A percentile compares a stretch with the other conserved stretches of the same genome.
phyloP scores from a whole-genome alignment of 805 yeast genomes.

The Wickerhamia fluorescens region DNA sequence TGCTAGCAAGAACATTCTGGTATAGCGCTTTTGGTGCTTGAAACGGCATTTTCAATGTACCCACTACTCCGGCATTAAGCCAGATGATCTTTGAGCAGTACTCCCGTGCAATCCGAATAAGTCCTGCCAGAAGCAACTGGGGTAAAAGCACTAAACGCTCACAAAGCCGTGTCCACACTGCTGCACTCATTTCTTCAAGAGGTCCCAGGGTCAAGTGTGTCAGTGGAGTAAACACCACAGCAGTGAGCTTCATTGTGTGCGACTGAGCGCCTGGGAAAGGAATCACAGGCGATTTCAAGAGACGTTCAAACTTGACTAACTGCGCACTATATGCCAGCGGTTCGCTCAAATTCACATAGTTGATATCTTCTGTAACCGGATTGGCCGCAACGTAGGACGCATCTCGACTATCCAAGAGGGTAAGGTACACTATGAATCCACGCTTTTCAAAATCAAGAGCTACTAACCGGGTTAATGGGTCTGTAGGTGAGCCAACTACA shows the following conservation, averaged over 20 bases:
- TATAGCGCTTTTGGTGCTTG: conserved; percentile 57
- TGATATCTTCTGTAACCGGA: conserved; percentile 63
- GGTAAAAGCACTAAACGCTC: conserved; percentile 43
- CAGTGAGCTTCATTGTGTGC: conserved; percentile 51
- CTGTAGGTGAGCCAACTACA: conserved; percentile 69
- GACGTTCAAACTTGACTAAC: conserved; percentile 40
- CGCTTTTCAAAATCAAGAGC: conserved; percentile 70
- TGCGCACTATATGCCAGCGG: conserved; percentile 39
- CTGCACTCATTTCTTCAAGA: conserved; percentile 45
- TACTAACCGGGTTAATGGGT: conserved; percentile 61
- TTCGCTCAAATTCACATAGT: conserved; percentile 52
- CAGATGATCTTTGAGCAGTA: conserved; percentile 45
- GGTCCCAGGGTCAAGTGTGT: conserved; percentile 64
- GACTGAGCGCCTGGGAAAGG: conserved; percentile 55
- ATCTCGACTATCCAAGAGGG: conserved; percentile 60
- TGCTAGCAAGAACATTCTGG: conserved; percentile 35
- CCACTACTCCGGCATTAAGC: conserved; percentile 49
- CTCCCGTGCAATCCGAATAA: conserved; percentile 45
- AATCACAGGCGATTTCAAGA: conserved; percentile 46
- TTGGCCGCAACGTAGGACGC: conserved; percentile 40
- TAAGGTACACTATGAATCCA: conserved; percentile 76
- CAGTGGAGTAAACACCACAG: conserved; percentile 65
- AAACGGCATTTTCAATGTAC: conserved; percentile 50
- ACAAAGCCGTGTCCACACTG: conserved; percentile 46
- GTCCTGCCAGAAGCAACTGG: conserved; percentile 47